These are phyloP conservation scores for Prototheca wickerhamii DNA, from an alignment of 163 green algal species.

Conservation along the genomic window DNA sequence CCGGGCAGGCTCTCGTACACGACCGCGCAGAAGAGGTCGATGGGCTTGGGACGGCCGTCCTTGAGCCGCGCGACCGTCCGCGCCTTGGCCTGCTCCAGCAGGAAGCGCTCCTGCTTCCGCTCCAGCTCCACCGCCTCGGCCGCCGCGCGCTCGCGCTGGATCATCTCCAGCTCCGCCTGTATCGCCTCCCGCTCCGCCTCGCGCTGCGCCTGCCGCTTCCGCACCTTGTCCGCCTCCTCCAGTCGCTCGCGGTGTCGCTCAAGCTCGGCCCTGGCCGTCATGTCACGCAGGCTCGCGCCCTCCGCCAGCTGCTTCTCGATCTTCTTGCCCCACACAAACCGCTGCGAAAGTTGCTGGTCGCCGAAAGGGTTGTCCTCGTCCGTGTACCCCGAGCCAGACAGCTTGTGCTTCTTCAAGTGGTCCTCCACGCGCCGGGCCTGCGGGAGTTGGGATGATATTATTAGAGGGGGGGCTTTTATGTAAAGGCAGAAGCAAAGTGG, in stretches of 20 bases:
- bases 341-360: slow-evolving; percentile 45
- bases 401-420: slow-evolving; percentile 53
- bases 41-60: slow-evolving; percentile 59
- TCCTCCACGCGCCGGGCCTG: slow-evolving; percentile 67
- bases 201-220: slow-evolving; percentile 65
- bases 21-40: slow-evolving; percentile 72
- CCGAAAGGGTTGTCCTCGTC: slow-evolving; percentile 66
- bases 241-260: slow-evolving; percentile 53
- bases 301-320: slow-evolving; percentile 73
- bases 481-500: background rate
- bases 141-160: slow-evolving; percentile 61
- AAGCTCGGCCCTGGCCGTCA: slow-evolving; percentile 53
- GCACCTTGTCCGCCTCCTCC: slow-evolving; percentile 85
- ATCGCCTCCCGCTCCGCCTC: slow-evolving; percentile 62
- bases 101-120: slow-evolving; percentile 81
- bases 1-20: too few species aligned
- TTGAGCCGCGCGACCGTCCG: slow-evolving; percentile 45
- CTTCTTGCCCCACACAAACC: slow-evolving; percentile 95
- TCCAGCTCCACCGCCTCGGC: slow-evolving; percentile 77
- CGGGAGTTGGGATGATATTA: background rate
- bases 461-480: background rate
- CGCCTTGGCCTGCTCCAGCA: slow-evolving; percentile 46
- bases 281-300: slow-evolving; percentile 60
- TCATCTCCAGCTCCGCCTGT: slow-evolving; percentile 73
- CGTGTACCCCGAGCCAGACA: slow-evolving; percentile 39